Percentiles rank a stretch among this genome's conserved stretches.
These are phyloP conservation scores for Phialemoniopsis sp. DNA, from an alignment of 2,329 filamentous ascomycete genomes.

Conservation along the genomic window DNA sequence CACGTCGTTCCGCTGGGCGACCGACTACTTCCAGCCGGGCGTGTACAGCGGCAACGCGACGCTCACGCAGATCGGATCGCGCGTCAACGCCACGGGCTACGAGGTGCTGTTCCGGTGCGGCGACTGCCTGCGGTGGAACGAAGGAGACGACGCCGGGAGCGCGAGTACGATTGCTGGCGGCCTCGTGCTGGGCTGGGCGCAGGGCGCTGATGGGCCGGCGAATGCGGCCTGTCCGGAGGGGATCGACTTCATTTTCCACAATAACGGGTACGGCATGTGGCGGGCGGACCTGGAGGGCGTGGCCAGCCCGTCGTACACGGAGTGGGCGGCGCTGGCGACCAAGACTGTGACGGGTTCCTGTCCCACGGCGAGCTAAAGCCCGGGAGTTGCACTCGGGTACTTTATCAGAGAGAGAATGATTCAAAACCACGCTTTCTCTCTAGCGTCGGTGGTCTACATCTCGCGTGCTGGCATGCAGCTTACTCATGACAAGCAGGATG, in stretches of 20 bases:
- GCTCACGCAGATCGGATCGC: constrained; percentile 55
- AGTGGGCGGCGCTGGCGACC: constrained; percentile 7
- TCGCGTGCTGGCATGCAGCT: too few species aligned
- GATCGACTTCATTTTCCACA: constrained; percentile 8
- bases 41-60: constrained; percentile 58
- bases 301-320: constrained; percentile 4
- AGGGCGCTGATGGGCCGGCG: constrained; percentile 29
- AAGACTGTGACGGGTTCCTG: constrained; percentile 8
- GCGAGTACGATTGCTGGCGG: constrained; percentile 36
- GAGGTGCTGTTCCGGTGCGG: constrained; percentile 63
- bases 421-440: too few species aligned
- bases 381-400: too few species aligned
- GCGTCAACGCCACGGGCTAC: constrained; percentile 53
- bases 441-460: too few species aligned
- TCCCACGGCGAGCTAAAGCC: too few species aligned
- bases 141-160: constrained; percentile 36
- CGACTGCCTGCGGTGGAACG: constrained; percentile 49
- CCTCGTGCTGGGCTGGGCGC: constrained; percentile 52
- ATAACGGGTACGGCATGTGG: constrained; percentile 15
- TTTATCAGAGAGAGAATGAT: too few species aligned
- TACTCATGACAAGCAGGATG: too few species aligned
- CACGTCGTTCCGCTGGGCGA: constrained; percentile 53
- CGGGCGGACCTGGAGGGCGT: constrained; percentile 6
- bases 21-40: constrained; percentile 54
- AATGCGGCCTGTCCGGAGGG: constrained; percentile 6